phyloP scores from a whole-genome alignment of 768 basidiomycete species.

The Phylloporus arenicola region DNA sequence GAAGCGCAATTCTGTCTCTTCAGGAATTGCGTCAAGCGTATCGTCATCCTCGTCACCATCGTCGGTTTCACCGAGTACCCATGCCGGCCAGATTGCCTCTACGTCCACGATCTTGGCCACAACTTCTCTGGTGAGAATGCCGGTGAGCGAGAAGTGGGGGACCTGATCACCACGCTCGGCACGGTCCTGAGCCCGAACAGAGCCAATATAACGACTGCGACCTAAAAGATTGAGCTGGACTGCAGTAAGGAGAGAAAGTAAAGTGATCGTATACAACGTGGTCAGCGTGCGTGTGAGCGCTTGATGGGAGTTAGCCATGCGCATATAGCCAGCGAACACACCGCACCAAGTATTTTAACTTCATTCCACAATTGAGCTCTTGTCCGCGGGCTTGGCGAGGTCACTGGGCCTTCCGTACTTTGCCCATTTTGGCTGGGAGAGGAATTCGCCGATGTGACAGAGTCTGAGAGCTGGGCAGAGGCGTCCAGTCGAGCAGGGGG shows the following conservation, averaged over 20 bases:
- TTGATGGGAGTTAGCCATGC: slow-evolving; percentile 27
- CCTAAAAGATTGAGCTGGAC: slow-evolving; percentile 85
- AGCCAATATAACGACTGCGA: slow-evolving; percentile 70
- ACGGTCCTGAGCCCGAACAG: slow-evolving; percentile 54
- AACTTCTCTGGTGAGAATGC: slow-evolving; percentile 24
- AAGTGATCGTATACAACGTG: slow-evolving; percentile 77
- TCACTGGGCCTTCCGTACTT: slow-evolving; percentile 1
- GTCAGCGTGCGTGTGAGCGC: slow-evolving; percentile 87
- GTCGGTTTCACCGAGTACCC: slow-evolving; percentile 21
- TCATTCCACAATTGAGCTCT: slow-evolving; percentile 90
- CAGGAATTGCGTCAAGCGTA: slow-evolving; percentile 38
- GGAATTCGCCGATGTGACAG: slow-evolving; percentile 36
- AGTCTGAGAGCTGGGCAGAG: slow-evolving; percentile 34
- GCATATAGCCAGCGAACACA: slow-evolving; percentile 14
- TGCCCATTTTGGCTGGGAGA: slow-evolving; percentile 23
- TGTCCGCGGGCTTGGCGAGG: slow-evolving; percentile 36
- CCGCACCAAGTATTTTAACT: slow-evolving; percentile 76
- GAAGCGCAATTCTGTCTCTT: slow-evolving; percentile 73
- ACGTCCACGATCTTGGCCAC: slow-evolving; percentile 22
- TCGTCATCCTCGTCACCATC: slow-evolving; percentile 26
- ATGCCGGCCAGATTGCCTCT: slow-evolving; percentile 22
- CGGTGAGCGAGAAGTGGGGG: slow-evolving; percentile 29
- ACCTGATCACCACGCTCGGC: slow-evolving; percentile 46
- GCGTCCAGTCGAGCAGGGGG: slow-evolving; percentile 4
- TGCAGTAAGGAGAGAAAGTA: slow-evolving; percentile 81